These are phyloP conservation scores for Thymus quinquecostatus DNA, from an alignment of 257 asterid genomes.

Conservation along the genomic window DNA sequence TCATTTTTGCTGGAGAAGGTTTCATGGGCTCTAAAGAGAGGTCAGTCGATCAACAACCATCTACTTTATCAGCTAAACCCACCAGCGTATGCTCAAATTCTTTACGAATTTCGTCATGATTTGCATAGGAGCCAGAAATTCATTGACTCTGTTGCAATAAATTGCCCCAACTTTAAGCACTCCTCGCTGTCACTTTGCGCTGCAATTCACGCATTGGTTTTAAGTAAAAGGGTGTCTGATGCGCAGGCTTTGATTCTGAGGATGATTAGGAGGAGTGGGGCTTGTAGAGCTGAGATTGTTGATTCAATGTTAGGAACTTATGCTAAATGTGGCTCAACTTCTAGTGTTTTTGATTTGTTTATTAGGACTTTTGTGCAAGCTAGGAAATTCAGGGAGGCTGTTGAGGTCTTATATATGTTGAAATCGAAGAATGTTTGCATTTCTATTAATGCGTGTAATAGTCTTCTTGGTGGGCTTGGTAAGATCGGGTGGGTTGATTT, in stretches of 20 bases:
- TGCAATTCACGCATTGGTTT: slow-evolving; percentile 57
- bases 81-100: slow-evolving; percentile 50
- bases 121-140: slow-evolving; percentile 51
- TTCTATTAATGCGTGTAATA: slow-evolving; percentile 71
- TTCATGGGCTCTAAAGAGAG: slow-evolving; percentile 60
- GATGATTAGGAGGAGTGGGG: slow-evolving; percentile 73
- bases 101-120: slow-evolving; percentile 51
- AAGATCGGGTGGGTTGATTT: slow-evolving; percentile 77
- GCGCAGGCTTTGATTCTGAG: slow-evolving; percentile 74
- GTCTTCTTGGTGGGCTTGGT: slow-evolving; percentile 76
- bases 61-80: slow-evolving; percentile 52
- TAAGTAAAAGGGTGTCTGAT: slow-evolving; percentile 58
- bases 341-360: slow-evolving; percentile 58
- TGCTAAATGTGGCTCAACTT: slow-evolving; percentile 48
- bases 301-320: slow-evolving; percentile 54
- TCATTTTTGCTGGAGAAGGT: slow-evolving; percentile 60
- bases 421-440: slow-evolving; percentile 44
- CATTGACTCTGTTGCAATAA: slow-evolving; percentile 48
- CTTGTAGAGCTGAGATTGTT: slow-evolving; percentile 56
- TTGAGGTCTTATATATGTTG: slow-evolving; percentile 56
- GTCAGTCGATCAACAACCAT: slow-evolving; percentile 47
- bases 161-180: slow-evolving; percentile 67
- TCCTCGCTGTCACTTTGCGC: slow-evolving; percentile 59
- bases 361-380: slow-evolving; percentile 82
- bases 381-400: slow-evolving; percentile 83